Percentiles rank a stretch among this genome's conserved stretches.
Evolutionary conservation across 192 early-diverging fungal genomes (phyloP).

Genomic region (Dispira simplex): DNA sequence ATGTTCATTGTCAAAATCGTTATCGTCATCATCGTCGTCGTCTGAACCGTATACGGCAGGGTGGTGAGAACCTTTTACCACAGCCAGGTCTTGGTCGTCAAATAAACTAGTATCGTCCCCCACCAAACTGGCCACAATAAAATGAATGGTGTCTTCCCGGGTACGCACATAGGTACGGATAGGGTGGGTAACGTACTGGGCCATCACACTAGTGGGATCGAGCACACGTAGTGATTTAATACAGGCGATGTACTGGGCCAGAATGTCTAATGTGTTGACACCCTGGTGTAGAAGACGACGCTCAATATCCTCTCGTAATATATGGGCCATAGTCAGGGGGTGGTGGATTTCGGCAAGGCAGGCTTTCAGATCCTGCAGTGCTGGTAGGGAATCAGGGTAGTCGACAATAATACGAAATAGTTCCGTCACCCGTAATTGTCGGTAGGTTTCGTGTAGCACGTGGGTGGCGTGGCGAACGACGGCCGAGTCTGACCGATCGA

Average conservation of each 20-base stretch:
- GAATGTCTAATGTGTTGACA: conserved; percentile 49
- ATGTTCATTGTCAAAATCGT: conserved; percentile 27
- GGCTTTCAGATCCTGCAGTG: conserved; percentile 42
- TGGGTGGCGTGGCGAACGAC: too few relatives aligned
- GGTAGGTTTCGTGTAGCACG: background rate
- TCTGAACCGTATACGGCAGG: conserved; percentile 12
- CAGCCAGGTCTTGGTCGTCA: conserved; percentile 20
- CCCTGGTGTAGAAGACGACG: conserved; percentile 53
- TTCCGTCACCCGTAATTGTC: conserved; percentile 25
- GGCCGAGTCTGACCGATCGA: too few relatives aligned
- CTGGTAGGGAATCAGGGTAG: conserved; percentile 41
- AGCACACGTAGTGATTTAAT: conserved; percentile 51
- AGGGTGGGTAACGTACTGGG: conserved; percentile 40
- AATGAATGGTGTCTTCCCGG: conserved; percentile 46
- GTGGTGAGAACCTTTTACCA: background rate
- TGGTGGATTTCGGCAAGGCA: conserved; percentile 13
- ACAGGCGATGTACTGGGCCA: conserved; percentile 50
- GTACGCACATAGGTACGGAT: conserved; percentile 41
- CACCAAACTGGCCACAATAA: conserved; percentile 48
- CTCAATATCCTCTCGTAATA: conserved; percentile 18
- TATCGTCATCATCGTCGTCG: conserved; percentile 30
- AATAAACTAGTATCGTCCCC: conserved; percentile 40
- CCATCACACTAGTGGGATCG: conserved; percentile 46
- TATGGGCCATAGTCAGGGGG: conserved; percentile 12
- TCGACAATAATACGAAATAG: conserved; percentile 62